Evolutionary conservation across 2,329 filamentous ascomycete genomes (phyloP), one percentile per base, ranked within the genome.

Genomic region (Epichloe uncinata): DNA sequence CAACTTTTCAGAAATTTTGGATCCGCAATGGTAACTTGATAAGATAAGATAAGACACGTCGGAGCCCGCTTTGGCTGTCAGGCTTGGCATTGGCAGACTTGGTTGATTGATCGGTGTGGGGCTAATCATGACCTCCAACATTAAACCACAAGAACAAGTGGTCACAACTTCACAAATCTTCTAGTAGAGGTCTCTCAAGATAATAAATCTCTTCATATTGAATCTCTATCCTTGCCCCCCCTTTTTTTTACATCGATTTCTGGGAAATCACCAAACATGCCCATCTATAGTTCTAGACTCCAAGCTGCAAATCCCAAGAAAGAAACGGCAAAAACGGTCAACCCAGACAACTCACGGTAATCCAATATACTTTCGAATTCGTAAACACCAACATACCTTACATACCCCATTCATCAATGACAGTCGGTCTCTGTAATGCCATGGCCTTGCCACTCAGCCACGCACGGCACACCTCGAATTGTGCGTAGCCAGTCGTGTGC

Each of bases 381-480:
- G n/a, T 20, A 33, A 33, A 18, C 26, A 33, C 2, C 26, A 44
- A 13, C 11, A 18, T 22, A 22, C 5, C 20, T 18, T n/a, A 12
- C 12, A 9, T 18, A 12, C 50, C 56, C 72, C 72, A 74, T 56
- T 74, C 71, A 42, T 71, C 62, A 13, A 65, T 15, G 2, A 69
- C 56, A 0, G 60, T 66, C 9, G 71, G 71, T 18, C 61, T 56
- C 54, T 74, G 71, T 4, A 66, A 56, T 0, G 68, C 66, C 3
- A 56, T 50, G 13, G 56, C 62, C 11, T 57, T 56, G 8, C 73
- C 69, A 2, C 71, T 72, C 48, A 75, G 55, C 56, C 70, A 69
- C 1, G 67, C 72, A 13, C 72, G 63, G 40, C 70, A 74, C 3
- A 72, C 71, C 56, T 74, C 69, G 35, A 66, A 67, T 26, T 69